A percentile compares a stretch with the other conserved stretches of the same genome.
These are phyloP conservation scores for Penicillium expansum DNA, from an alignment of 2,329 filamentous ascomycete genomes.

Conservation along the genomic window DNA sequence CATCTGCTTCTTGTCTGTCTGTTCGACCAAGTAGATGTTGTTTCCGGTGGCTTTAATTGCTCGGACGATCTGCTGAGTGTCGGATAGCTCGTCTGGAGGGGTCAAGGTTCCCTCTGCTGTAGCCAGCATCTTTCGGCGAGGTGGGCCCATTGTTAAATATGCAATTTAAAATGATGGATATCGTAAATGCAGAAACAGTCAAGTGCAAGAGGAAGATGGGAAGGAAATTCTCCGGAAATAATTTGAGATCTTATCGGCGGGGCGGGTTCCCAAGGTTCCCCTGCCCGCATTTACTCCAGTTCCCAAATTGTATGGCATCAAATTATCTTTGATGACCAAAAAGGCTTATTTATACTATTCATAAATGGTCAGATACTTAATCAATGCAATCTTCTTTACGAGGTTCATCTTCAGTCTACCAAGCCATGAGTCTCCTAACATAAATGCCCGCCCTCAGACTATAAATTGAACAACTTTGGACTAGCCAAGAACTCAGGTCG, in stretches of 20 bases:
- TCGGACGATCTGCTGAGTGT: conserved; percentile 66
- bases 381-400: not conserved
- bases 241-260: conserved; percentile 22
- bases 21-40: conserved; percentile 76
- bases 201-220: not conserved
- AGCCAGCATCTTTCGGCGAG: conserved; percentile 73
- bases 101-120: conserved; percentile 70
- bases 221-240: conserved; percentile 1
- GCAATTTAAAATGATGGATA: not conserved
- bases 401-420: not conserved
- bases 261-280: conserved; percentile 10
- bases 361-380: not conserved
- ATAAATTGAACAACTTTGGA: conserved; percentile 24
- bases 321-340: not conserved
- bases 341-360: not conserved
- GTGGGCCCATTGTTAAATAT: conserved; percentile 59
- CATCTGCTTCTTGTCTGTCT: conserved; percentile 64
- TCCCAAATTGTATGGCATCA: not conserved
- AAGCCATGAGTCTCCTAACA: no score
- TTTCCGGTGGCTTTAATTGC: conserved; percentile 83
- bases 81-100: conserved; percentile 54
- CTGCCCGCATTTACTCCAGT: not conserved
- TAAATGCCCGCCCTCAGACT: conserved; percentile 19
- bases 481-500: no score
- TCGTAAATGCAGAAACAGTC: not conserved